Percentiles rank a stretch among this genome's conserved stretches.
These are phyloP conservation scores for Pinus tabuliformis DNA, from an alignment of 75 land plant genomes.

Conservation along the genomic window DNA sequence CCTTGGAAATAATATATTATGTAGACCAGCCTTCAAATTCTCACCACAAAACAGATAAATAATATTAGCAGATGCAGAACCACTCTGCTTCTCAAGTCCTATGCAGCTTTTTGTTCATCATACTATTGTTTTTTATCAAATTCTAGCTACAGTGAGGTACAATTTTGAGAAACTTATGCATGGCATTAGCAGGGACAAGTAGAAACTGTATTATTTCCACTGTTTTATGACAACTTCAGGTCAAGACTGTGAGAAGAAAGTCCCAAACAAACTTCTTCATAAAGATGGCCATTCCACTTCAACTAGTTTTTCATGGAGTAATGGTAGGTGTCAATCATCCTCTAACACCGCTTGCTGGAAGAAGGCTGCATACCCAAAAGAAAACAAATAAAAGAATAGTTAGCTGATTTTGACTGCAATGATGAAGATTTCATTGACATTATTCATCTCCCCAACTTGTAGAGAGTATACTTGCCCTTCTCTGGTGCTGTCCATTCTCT, in stretches of 20 bases:
- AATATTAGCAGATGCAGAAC: neutral
- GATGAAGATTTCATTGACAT: neutral
- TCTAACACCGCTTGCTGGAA: neutral
- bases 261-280: neutral
- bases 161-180: neutral
- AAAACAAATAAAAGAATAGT: neutral
- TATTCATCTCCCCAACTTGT: neutral
- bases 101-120: neutral
- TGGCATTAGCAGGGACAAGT: neutral
- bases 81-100: neutral
- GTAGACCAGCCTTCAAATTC: neutral
- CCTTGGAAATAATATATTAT: neutral
- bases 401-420: neutral
- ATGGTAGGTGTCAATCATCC: neutral
- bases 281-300: neutral
- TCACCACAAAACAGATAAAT: neutral
- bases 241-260: neutral
- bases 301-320: neutral
- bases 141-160: neutral
- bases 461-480: neutral
- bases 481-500: slow-evolving; percentile 4
- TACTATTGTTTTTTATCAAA: neutral
- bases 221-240: neutral
- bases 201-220: slow-evolving; percentile 3
- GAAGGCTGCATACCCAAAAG: slow-evolving; percentile 2